phyloP scores from a whole-genome alignment of 352 stramenopile species.

The Globisporangium cylindrosporum region DNA sequence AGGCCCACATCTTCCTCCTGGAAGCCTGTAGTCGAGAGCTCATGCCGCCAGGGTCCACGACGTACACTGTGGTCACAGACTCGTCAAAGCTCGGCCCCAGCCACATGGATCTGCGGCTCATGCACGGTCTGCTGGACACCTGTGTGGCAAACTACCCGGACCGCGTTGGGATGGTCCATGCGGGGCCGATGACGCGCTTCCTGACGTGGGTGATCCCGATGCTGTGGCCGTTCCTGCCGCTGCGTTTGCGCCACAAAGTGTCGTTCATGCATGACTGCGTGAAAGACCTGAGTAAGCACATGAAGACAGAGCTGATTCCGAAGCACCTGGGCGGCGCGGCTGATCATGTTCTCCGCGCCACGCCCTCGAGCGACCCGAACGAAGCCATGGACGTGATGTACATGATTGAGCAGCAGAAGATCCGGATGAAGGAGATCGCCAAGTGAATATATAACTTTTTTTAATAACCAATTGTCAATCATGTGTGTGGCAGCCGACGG shows the following conservation, averaged over 20 bases:
- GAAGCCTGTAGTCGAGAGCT: slow-evolving; percentile 50
- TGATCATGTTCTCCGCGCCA: slow-evolving; percentile 36
- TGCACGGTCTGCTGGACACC: slow-evolving; percentile 57
- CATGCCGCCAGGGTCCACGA: slow-evolving; percentile 55
- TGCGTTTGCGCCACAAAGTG: slow-evolving; percentile 50
- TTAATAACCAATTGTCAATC: background rate
- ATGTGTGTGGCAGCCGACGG: too few relatives aligned
- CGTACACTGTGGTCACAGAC: slow-evolving; percentile 64
- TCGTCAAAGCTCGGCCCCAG: slow-evolving; percentile 39
- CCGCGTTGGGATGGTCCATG: slow-evolving; percentile 57
- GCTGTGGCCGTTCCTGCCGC: slow-evolving; percentile 59
- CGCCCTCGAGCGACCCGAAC: slow-evolving; percentile 15
- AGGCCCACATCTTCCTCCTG: slow-evolving; percentile 57
- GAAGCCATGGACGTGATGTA: slow-evolving; percentile 45
- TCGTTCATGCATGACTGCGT: slow-evolving; percentile 58
- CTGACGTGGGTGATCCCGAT: slow-evolving; percentile 46
- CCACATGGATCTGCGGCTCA: slow-evolving; percentile 59
- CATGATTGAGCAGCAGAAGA: slow-evolving; percentile 56
- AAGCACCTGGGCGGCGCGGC: slow-evolving; percentile 44
- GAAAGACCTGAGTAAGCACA: slow-evolving; percentile 54
- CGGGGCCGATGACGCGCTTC: slow-evolving; percentile 54
- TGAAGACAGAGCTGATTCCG: slow-evolving; percentile 53
- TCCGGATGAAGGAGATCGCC: slow-evolving; percentile 34
- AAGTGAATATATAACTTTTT: slow-evolving; percentile 1
- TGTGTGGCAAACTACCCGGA: slow-evolving; percentile 68